Evolutionary conservation across 805 yeast genomes (phyloP).

Genomic region (Zygoascus ofunaensis): DNA sequence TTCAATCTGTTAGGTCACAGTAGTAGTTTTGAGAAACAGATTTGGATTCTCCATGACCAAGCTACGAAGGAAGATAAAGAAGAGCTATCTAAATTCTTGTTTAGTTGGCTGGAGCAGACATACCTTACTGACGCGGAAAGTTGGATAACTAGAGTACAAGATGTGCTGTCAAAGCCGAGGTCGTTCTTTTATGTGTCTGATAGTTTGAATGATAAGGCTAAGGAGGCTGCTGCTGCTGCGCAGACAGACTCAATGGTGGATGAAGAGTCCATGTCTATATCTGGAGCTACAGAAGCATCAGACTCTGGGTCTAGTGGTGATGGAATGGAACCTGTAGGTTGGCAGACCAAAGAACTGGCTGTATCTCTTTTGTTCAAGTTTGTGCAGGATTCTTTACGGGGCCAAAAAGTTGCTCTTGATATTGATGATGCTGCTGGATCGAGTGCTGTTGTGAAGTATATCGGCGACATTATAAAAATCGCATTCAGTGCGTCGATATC

Average conservation of each 20-base stretch:
- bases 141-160: conserved; percentile 54
- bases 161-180: conserved; percentile 35
- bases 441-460: conserved; percentile 20
- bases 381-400: conserved; percentile 16
- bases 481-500: conserved; percentile 79
- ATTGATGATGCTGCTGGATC: conserved; percentile 14
- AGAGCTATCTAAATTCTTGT: conserved; percentile 39
- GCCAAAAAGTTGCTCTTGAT: conserved; percentile 9
- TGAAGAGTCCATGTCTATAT: conserved; percentile 6
- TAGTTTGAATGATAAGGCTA: conserved; percentile 24
- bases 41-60: conserved; percentile 53
- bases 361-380: conserved; percentile 25
- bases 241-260: conserved; percentile 34
- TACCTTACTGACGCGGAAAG: conserved; percentile 31
- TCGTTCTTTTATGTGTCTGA: conserved; percentile 26
- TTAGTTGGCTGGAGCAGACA: conserved; percentile 53
- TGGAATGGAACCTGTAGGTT: conserved; percentile 29
- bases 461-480: conserved; percentile 58
- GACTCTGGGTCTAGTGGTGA: conserved; percentile 12
- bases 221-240: conserved; percentile 26
- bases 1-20: conserved; percentile 29
- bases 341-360: conserved; percentile 37
- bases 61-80: conserved; percentile 33
- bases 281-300: conserved; percentile 10
- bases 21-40: conserved; percentile 39